Base-by-base conservation (phyloP, 345 rosid species). In the Arabidopsis suecica region DNA sequence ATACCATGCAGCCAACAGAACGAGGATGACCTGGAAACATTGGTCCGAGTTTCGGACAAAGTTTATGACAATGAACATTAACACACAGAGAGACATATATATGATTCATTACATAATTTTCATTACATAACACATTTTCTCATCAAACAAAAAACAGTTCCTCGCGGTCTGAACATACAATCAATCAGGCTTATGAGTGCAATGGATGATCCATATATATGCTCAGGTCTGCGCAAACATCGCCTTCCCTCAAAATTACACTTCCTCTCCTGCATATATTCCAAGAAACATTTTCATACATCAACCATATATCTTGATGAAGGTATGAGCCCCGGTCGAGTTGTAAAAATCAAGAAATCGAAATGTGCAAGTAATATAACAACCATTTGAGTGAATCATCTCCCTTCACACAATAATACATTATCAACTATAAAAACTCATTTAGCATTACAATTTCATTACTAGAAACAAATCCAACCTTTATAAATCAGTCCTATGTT, bases 251-350 rank as follows among this genome's bases (percentile, higher is more conserved):
- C 23, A 10, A 3, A 10, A 3, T 42, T 12, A 57, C 20, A 69
- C 73, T 42, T 76, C 64, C 57, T 61, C 70, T 71, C 60, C 75
- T 76, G 75, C 71, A 54, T 61, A 42, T 54, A 9, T 34, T 49
- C 34, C 62, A 68, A 68, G 61, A 75, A 59, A 60, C 74, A 30
- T 33, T 49, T 50, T 40, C 4, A 56, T 28, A 7, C 4, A 28
- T 67, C 55, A 59, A 25, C 14, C 50, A 59, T 30, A 57, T 57
- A 65, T 55, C 22, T 65, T 44, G 49, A 64, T 33, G 40, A 22
- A 64, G 8, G 37, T 38, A 50, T 11, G 5, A 58, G 9, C 14
- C 7, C 7, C 34, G 7, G 22, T 4, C 37, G 2, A 28, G 10
- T 13, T 38, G 53, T 10, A 13, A 11, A n/a, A 47, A 37, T 30